Evolutionary conservation across 2,329 filamentous ascomycete species (phyloP), one percentile per base, ranked within the genome.

Genomic region (Trichoderma hamatum): DNA sequence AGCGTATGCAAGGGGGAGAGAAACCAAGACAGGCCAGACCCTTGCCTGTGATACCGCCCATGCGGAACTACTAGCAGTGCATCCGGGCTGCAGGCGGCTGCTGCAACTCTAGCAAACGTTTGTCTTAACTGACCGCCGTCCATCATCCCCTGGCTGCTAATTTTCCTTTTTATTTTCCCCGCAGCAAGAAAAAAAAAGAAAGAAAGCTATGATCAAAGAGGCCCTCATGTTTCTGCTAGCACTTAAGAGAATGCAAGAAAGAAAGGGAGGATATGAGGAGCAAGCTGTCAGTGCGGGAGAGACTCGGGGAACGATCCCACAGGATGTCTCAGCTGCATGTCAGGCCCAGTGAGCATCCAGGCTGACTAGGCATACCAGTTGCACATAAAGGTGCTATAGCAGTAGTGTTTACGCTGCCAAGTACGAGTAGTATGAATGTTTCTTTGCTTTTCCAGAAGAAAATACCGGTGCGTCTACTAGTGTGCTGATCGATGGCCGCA

Each of bases 251-350:
- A 36, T 49, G 49, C 46, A 24, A 34, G 19, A 26, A 34, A 51
- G n/a, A 28, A 6, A 56, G 34, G 21, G 28, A 56, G 5, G 16
- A 28, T 34, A 11, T 32, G 36, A 49, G 39, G 39, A 11, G n/a
- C 4, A 34, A 56, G 21, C 16, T 34, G 26, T n/a, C 28, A 46
- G 28, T 36, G 64, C 54, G 28, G 51, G 39, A 58, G 26, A 58
- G 28, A 4, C 54, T 26, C 63, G 39, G 54, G 64, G 62, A 49
- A 58, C 26, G 19, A 51, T 51, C 14, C 64, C 64, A 51, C 64
- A 30, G 64, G 36, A 51, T 59, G 64, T 58, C 64, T 67, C 54
- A 67, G 64, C 64, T 67, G 64, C 54, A 67, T 51, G 63, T 67
- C 63, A 67, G 58, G 36, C n/a, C n/a, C 21, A 51, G 60, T 26